These are phyloP conservation scores for Umbellularia californica DNA, from an alignment of 164 flowering plant species.

Conservation along the genomic window DNA sequence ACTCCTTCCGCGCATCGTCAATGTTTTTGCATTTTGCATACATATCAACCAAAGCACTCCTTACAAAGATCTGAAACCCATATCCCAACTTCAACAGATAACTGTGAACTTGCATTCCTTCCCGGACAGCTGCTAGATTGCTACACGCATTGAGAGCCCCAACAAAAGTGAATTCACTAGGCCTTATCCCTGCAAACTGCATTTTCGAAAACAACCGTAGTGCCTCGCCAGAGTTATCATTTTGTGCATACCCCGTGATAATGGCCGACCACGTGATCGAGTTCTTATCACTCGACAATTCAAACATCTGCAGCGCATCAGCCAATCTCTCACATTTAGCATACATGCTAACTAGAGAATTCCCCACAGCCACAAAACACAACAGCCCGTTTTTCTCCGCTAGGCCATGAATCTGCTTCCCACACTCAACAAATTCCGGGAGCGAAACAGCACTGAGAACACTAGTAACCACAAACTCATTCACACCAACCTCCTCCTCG, in stretches of 20 bases:
- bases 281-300: constrained; percentile 43
- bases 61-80: constrained; percentile 49
- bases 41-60: constrained; percentile 78
- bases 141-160: constrained; percentile 84
- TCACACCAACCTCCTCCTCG: constrained; percentile 30
- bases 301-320: constrained; percentile 46
- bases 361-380: constrained; percentile 45
- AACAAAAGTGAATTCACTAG: constrained; percentile 81
- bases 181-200: constrained; percentile 48
- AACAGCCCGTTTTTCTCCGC: constrained; percentile 44
- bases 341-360: constrained; percentile 72
- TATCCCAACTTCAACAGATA: constrained; percentile 63
- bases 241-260: constrained; percentile 77
- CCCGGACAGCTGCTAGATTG: constrained; percentile 36
- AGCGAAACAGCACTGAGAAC: constrained; percentile 49
- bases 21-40: constrained; percentile 71
- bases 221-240: constrained; percentile 53
- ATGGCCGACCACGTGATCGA: constrained; percentile 89
- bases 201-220: constrained; percentile 52
- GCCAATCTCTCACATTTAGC: constrained; percentile 54
- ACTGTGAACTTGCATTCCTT: constrained; percentile 64
- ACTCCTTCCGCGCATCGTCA: constrained; percentile 61
- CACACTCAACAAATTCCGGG: constrained; percentile 30
- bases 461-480: constrained; percentile 64
- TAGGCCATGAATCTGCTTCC: constrained; percentile 55